These are phyloP conservation scores for Exophiala calicioides DNA, from an alignment of 2,329 filamentous ascomycete species.

Conservation along the genomic window DNA sequence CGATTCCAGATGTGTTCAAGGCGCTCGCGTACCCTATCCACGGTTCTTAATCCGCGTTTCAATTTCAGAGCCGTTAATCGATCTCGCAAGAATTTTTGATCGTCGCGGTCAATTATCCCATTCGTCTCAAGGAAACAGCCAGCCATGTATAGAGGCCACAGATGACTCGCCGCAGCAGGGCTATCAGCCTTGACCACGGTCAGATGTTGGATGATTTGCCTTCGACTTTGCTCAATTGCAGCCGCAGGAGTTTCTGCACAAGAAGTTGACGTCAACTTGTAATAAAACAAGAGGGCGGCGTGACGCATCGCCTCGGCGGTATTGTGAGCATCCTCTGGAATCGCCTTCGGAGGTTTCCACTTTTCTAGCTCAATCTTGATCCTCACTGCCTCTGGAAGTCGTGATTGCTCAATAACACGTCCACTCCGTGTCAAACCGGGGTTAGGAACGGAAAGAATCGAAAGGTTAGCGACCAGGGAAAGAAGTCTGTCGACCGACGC, in stretches of 20 bases:
- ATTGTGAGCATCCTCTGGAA: constrained; percentile 8
- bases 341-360: constrained; percentile 7
- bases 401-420: constrained; percentile 1
- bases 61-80: constrained; percentile 7
- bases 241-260: neutral
- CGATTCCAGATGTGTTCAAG: constrained; percentile 8
- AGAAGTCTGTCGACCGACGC: constrained; percentile 10
- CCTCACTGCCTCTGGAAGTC: neutral
- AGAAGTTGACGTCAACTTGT: constrained; percentile 6
- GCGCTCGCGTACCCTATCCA: constrained; percentile 10
- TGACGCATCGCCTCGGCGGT: constrained; percentile 15
- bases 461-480: constrained; percentile 10
- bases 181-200: constrained; percentile 6
- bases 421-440: neutral
- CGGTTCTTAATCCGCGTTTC: constrained; percentile 7
- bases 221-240: constrained; percentile 2
- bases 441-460: constrained; percentile 1
- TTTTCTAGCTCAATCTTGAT: constrained; percentile 7
- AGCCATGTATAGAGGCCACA: constrained; percentile 15
- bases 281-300: constrained; percentile 11
- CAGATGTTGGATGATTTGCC: constrained; percentile 6
- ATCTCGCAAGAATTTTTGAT: constrained; percentile 1
- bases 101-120: neutral
- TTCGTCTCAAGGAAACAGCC: constrained; percentile 5
- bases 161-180: constrained; percentile 11